Base-by-base conservation (phyloP, 495 filamentous ascomycete species). In the Bathelium albidoporum region DNA sequence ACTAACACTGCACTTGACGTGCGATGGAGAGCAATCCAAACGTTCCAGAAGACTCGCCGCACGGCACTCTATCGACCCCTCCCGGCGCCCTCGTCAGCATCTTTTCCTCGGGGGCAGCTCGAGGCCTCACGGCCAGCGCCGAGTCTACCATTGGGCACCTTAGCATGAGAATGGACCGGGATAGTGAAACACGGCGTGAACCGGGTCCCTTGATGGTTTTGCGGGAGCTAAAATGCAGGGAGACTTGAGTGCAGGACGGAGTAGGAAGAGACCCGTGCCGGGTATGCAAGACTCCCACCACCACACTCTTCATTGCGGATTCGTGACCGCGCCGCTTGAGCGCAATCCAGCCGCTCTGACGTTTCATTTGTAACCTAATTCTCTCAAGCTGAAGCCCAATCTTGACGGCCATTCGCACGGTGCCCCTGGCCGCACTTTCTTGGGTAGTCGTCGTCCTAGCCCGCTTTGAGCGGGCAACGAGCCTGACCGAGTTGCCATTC, bases 311-410 rank as follows among this genome's bases (percentile, higher is more conserved):
- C 24, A 55, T 55, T 24, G 44, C 44, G 49, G 49, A 55, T 55
- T 24, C 29, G 49, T 55, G 49, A 29, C 49, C 49, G 24, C 49
- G 49, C 49, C 49, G 49, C 24, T 24, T 55, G 24, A 55, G 24
- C 22, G 20, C 20, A 55, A 29, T 55, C 49, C 49, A 55, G 49
- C 49, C 49, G 49, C 24, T 55, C 49, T 55, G 49, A 55, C 49
- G 49, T 55, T 55, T 55, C 49, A 55, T 28, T 55, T 55, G 49
- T 24, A 55, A 55, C 49, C 49, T 55, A 55, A 55, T 55, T 12
- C 49, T 55, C 49, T 55, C 49, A 55, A 55, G 49, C 49, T 55
- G 49, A 55, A 55, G 24, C 22, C 49, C 49, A 26, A 55, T 28
- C 7, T 29, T 55, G 20, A 20, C 9, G 20, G 49, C 14, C 14